These are phyloP conservation scores for Hanseniaspora sp. DNA, from an alignment of 1,139 yeast species.

Conservation along the genomic window DNA sequence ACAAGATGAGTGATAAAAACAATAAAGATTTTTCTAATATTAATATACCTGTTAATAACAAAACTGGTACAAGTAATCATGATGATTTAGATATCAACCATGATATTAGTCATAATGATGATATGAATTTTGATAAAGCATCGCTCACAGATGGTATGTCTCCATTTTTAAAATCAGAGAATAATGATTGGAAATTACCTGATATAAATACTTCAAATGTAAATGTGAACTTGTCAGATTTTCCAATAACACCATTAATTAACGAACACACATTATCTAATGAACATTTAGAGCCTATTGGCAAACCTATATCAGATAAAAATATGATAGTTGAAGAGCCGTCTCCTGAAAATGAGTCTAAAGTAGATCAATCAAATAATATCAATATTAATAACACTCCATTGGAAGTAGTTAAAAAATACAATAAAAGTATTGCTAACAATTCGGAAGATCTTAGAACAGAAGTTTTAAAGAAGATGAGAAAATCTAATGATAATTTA, in stretches of 20 bases:
- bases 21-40: background rate
- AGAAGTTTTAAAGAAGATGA: constrained; percentile 6
- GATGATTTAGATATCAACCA: background rate
- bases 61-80: background rate
- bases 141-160: background rate
- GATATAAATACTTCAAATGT: background rate
- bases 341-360: background rate
- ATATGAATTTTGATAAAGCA: background rate
- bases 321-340: constrained; percentile 16
- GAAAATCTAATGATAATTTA: background rate
- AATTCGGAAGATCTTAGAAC: background rate
- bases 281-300: background rate
- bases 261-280: background rate
- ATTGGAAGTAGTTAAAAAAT: background rate
- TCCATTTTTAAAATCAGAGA: background rate
- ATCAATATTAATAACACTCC: background rate
- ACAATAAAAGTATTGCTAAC: background rate
- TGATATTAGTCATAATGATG: background rate
- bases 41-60: background rate
- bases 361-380: background rate
- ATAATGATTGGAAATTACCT: background rate
- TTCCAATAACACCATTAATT: background rate
- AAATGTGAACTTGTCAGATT: background rate
- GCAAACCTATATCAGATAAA: constrained; percentile 8
- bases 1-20: background rate